These are phyloP conservation scores for Cinnamomum chago DNA, from an alignment of 164 flowering plant species.

Conservation along the genomic window DNA sequence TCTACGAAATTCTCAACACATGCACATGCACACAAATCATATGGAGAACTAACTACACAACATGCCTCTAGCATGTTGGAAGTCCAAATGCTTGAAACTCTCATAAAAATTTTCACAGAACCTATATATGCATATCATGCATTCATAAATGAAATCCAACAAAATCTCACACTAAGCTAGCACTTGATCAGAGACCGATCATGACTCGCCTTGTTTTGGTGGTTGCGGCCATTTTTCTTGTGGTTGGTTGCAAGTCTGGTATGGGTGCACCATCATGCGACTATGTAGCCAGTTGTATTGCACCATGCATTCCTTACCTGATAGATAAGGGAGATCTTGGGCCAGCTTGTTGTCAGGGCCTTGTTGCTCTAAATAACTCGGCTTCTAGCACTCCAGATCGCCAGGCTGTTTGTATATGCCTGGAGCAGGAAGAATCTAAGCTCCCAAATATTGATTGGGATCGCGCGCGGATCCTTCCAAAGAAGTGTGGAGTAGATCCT, in stretches of 20 bases:
- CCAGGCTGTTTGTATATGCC: neutral
- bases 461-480: neutral
- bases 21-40: too few relatives aligned
- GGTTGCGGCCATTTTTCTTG: neutral
- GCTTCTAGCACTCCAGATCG: neutral
- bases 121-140: too few relatives aligned
- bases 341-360: neutral
- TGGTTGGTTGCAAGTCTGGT: neutral
- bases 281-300: neutral
- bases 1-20: too few relatives aligned
- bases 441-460: neutral
- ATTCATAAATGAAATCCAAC: too few relatives aligned
- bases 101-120: too few relatives aligned
- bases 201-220: neutral
- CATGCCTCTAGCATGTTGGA: too few relatives aligned
- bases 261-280: neutral
- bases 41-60: too few relatives aligned
- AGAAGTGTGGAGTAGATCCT: neutral
- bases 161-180: too few relatives aligned
- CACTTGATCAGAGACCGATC: too few relatives aligned
- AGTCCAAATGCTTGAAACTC: too few relatives aligned
- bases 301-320: neutral
- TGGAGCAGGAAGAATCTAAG: neutral
- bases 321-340: neutral
- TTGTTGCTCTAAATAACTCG: neutral